Evolutionary conservation across 441 rosid species (phyloP), one percentile per base, ranked within the genome.

Genomic region (Croton setiger): DNA sequence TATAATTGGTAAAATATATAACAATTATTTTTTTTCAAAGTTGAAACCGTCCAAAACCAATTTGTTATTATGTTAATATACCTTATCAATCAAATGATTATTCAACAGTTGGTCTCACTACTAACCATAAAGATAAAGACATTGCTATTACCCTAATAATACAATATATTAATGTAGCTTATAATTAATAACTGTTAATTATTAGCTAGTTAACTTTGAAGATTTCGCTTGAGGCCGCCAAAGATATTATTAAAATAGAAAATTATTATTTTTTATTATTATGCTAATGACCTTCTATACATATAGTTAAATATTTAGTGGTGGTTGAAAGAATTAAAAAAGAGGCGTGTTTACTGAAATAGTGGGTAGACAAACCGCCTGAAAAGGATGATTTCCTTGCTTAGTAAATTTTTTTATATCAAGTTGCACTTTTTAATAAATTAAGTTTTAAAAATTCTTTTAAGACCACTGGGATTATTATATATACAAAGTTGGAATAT

Each of bases 171-270:
- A 44, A 43, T 31, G 35, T 6, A 9, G 9, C 63, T 21, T 41
- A 43, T 66, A 18, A 31, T 47, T 47, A 47, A 55, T 12, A 20
- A 21, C 21, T 3, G 41, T 43, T 49, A 64, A 23, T 66, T 47
- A 64, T 64, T 21, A 21, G 67, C 36, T 60, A 21, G 54, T 71
- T 64, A 60, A 63, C 77, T 76, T 62, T 69, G 79, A 68, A 68
- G 20, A 70, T 75, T 76, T 75, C 70, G 23, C 45, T 69, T 60
- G 57, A 51, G 59, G 74, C 76, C 57, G 72, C 78, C 77, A 70
- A 67, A 43, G 9, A 66, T 23, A 54, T 4, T 6, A 53, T 3
- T 35, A 21, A 52, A 1, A 18, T 7, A 66, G 31, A 27, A 27
- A 72, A 52, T 45, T 44, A 68, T 18, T 66, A 35, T 17, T 23